Evolutionary conservation across 805 yeast species (phyloP).

Genomic region (Kockiozyma suomiensis): DNA sequence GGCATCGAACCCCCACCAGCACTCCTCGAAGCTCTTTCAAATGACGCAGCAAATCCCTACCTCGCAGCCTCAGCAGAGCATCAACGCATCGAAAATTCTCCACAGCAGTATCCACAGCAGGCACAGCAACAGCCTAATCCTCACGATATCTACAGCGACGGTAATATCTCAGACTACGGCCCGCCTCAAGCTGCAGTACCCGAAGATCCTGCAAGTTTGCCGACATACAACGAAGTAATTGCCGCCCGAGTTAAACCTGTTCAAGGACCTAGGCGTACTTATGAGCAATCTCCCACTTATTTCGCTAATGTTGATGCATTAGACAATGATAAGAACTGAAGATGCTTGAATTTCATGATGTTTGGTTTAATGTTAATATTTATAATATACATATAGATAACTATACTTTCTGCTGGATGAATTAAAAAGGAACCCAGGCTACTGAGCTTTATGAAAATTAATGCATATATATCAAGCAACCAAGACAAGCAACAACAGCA

Average conservation of each 20-base stretch:
- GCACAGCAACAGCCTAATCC: too few relatives aligned
- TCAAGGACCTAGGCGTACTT: slow-evolving; percentile 27
- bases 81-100: not conserved
- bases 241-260: slow-evolving; percentile 15
- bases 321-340: slow-evolving; percentile 19
- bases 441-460: too few relatives aligned
- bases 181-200: not conserved
- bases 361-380: too few relatives aligned
- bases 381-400: too few relatives aligned
- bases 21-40: slow-evolving; percentile 13
- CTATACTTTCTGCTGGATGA: too few relatives aligned
- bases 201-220: slow-evolving; percentile 8
- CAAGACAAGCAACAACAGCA: not conserved
- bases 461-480: too few relatives aligned
- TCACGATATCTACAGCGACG: not conserved
- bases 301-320: slow-evolving; percentile 21
- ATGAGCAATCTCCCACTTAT: slow-evolving; percentile 18
- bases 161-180: not conserved
- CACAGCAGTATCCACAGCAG: too few relatives aligned
- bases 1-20: slow-evolving; percentile 30
- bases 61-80: not conserved
- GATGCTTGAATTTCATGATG: too few relatives aligned
- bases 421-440: too few relatives aligned
- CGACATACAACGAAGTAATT: slow-evolving; percentile 31
- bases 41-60: slow-evolving; percentile 5